Base-by-base conservation (phyloP, 169 alveolate species). In the Babesia sp. region DNA sequence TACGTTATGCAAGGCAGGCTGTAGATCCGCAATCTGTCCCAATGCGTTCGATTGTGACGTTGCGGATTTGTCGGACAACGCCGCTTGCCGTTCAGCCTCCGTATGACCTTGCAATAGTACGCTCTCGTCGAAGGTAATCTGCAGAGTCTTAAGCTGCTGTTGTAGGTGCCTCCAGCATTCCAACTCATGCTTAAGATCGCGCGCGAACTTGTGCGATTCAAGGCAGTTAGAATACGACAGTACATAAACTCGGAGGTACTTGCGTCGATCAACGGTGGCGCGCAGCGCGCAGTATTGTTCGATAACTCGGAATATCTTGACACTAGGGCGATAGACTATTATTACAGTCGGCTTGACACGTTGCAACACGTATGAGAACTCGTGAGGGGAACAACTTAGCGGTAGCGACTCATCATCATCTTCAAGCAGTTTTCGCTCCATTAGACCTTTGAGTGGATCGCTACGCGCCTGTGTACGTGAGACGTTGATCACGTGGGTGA, bases 231-330 rank as follows among this genome's bases (percentile, higher is more conserved):
- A 37, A 42, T 69, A 68, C 41, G 87, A 79, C 50, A 79, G 33
- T 9, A 79, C 70, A 59, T 79, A 60, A 36, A 79, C 83, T 64
- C 64, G 36, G 9, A 70, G 75, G 63, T 37, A 56, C 31, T 34
- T 24, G 18, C 45, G 28, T 24, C 44, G 48, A 39, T 66, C 71
- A 28, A 58, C 20, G 11, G 46, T 22, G 22, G 61, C 41, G 45
- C 29, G 50, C 41, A 39, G 79, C 44, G 87, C 87, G 37, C 87
- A 79, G 63, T 79, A 69, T 41, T 79, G 77, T 71, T 79, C 87
- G n/a, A 79, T 79, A 6, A 71, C 60, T 36, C 87, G 68, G 77
- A 79, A 79, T 18, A 79, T 55, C 54, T 79, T 74, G 0, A 71
- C 61, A 34, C 61, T 79, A 16, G 87, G 87, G 39, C 81, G 59